These are phyloP conservation scores for Melaleuca quinquenervia DNA, from an alignment of 345 rosid species.

Conservation along the genomic window DNA sequence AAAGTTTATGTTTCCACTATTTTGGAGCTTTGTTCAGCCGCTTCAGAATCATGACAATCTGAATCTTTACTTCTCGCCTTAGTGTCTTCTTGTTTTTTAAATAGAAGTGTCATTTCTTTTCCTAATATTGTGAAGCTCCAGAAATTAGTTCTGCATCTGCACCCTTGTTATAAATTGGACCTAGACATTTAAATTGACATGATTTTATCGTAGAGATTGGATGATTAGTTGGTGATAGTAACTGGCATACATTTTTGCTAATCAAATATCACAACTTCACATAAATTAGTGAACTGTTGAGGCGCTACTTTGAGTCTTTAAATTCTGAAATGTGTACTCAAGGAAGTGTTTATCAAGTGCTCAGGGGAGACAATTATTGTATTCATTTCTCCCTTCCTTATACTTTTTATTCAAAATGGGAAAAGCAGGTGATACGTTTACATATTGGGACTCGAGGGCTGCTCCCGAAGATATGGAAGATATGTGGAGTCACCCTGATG, in stretches of 20 bases:
- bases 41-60: not conserved
- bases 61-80: not conserved
- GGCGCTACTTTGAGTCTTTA: not conserved
- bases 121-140: not conserved
- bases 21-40: not conserved
- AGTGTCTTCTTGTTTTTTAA: not conserved
- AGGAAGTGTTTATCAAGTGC: not conserved
- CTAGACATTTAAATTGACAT: not conserved
- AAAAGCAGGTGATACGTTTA: constrained; percentile 26
- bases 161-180: not conserved
- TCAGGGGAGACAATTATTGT: not conserved
- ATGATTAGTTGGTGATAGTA: not conserved
- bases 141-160: not conserved
- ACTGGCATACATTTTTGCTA: not conserved
- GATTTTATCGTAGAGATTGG: not conserved
- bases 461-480: constrained; percentile 82
- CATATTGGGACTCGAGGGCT: constrained; percentile 58
- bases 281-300: not conserved
- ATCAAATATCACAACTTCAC: not conserved
- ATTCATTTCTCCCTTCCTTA: not conserved
- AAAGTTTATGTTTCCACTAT: not conserved
- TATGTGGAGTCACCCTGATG: constrained; percentile 68
- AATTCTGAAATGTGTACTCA: not conserved
- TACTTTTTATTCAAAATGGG: constrained; percentile 1
- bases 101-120: not conserved